Base-by-base conservation (phyloP, 352 stramenopile species). In the Globisporangium orthogonon region DNA sequence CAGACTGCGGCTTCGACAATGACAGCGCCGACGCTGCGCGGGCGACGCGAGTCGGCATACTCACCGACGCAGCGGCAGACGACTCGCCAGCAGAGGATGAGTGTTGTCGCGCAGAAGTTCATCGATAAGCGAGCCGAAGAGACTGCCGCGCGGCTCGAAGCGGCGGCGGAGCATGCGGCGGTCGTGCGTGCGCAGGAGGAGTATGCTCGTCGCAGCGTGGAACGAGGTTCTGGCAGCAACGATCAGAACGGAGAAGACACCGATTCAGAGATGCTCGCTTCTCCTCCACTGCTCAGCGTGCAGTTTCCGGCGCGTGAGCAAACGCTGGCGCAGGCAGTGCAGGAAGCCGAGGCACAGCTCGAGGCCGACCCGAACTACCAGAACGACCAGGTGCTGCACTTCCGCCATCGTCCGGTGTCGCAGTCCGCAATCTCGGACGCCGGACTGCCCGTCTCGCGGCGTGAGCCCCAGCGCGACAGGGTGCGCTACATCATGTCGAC, bases 401-500 rank as follows among this genome's bases (percentile, higher is more conserved):
- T 91, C 44, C 78, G 76, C 7, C 60, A 75, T 30, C 78, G 82
- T 0, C 70, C 78, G 2, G 74, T 86, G 7, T 53, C 69, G 3
- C 14, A 56, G 1, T 71, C 53, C 0, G 76, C 74, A 4, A 59
- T 83, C 5, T 28, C 71, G 30, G 78, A 88, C 37, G 66, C 67
- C 10, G 65, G 61, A 0, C 60, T 55, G 39, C 61, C 76, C 6
- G 56, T 71, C 0, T 49, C 58, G 6, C 71, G 76, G 2, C 74
- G 81, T 0, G 66, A 81, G 2, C 46, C 56, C 3, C 58, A 67
- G 14, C 65, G 70, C 0, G 67, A 76, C 28, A 72, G 79, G 0
- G 73, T 89, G 10, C 75, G 82, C 1, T 89, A 91, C 67, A 86
- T 91, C 61, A 85, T 83, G 73, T 85, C 76, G 11, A 82, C 72